phyloP scores from a whole-genome alignment of 192 early-diverging fungal genomes.

The Obelidium mucronatum region DNA sequence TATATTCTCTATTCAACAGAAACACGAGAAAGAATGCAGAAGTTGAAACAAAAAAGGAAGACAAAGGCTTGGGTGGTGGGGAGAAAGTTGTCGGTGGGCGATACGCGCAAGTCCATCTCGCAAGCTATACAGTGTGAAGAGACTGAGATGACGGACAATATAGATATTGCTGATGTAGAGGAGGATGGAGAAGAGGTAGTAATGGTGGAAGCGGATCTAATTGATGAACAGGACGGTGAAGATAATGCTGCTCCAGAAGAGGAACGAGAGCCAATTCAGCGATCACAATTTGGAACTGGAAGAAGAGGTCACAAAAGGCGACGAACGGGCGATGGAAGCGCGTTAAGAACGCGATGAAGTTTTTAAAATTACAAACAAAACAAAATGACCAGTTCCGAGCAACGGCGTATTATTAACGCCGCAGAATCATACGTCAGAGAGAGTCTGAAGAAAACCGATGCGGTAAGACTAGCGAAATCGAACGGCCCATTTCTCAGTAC shows the following conservation, averaged over 20 bases:
- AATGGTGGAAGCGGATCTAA: background rate
- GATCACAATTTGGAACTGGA: background rate
- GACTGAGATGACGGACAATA: background rate
- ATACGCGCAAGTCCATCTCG: no score
- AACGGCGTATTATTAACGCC: background rate
- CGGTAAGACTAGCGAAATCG: no score
- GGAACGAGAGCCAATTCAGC: background rate
- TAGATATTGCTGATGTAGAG: background rate
- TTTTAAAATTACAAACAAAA: background rate
- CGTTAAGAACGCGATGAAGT: background rate
- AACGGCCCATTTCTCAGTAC: no score
- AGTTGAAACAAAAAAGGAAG: slow-evolving; percentile 5
- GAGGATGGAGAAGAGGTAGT: slow-evolving; percentile 7
- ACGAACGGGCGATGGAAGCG: background rate
- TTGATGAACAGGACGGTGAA: background rate
- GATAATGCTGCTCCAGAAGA: background rate
- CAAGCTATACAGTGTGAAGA: background rate
- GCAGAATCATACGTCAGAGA: background rate
- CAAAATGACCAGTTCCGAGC: no score
- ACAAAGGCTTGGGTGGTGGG: slow-evolving; percentile 34
- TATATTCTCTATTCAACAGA: slow-evolving; percentile 24
- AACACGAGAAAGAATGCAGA: background rate
- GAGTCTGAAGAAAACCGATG: background rate
- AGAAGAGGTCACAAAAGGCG: background rate
- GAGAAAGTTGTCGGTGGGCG: slow-evolving; percentile 34